Conservation (phyloP, 2,329 filamentous ascomycete genomes). For the Penicillium sp. region DNA sequence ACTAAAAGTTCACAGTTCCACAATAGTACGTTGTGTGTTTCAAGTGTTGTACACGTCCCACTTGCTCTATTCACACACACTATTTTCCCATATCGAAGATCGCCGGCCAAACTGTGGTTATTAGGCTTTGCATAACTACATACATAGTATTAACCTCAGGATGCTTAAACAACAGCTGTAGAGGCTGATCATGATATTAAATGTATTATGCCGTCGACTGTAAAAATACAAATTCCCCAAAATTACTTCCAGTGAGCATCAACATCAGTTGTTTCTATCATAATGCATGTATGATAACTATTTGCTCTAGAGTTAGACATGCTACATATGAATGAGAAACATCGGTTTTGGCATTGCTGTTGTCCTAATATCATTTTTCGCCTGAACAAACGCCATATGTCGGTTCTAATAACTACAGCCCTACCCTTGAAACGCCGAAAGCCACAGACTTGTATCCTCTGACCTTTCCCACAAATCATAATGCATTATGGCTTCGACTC, state of each 20-base stretch:
- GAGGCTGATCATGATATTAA: background rate
- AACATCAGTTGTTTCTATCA: background rate
- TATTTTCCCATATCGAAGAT: background rate
- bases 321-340: background rate
- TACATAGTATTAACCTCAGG: background rate
- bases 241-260: background rate
- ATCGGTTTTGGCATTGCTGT: background rate
- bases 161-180: background rate
- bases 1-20: too few relatives aligned
- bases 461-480: background rate
- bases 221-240: too few relatives aligned
- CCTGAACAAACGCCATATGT: background rate
- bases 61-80: constrained; percentile 3
- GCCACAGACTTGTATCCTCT: background rate
- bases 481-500: background rate
- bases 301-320: background rate
- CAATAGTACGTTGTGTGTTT: background rate
- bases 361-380: background rate
- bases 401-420: background rate
- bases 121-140: background rate
- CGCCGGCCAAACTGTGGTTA: background rate
- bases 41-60: background rate
- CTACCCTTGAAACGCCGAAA: background rate
- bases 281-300: background rate
- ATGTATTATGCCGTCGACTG: background rate